These are phyloP conservation scores for Linanthus parryae DNA, from an alignment of 148 eudicot species.

Conservation along the genomic window DNA sequence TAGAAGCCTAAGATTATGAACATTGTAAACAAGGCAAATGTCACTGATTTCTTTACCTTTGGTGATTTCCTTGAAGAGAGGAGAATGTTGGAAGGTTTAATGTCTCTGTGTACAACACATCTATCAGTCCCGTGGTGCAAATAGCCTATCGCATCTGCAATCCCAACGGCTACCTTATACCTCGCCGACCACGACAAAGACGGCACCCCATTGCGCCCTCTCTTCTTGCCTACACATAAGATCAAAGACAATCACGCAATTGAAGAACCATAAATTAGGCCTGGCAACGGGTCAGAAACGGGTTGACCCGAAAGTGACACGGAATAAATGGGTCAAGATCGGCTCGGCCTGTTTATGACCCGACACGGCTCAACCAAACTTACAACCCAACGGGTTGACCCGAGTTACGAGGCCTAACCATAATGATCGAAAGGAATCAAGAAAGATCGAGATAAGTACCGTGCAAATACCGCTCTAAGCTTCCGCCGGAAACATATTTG, in stretches of 20 bases:
- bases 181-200: conserved; percentile 80
- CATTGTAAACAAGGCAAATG: no score
- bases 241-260: no score
- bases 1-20: no score
- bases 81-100: conserved; percentile 97
- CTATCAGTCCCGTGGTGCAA: conserved; percentile 86
- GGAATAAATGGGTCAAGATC: no score
- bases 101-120: conserved; percentile 98
- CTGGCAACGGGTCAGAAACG: no score
- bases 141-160: conserved; percentile 84
- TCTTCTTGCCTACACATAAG: conserved; percentile 57
- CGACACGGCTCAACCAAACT: no score
- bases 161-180: conserved; percentile 86
- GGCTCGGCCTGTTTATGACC: no score
- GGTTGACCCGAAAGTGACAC: no score
- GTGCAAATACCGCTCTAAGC: conserved; percentile 80
- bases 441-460: conserved; percentile 62
- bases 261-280: not conserved
- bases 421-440: no score
- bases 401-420: not conserved
- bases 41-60: conserved; percentile 39
- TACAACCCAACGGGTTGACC: not conserved
- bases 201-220: conserved; percentile 53
- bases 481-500: conserved; percentile 94
- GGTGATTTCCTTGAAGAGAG: conserved; percentile 81